Percentiles rank a stretch among this genome's conserved stretches.
These are phyloP conservation scores for Yamadazyma diospyri DNA, from an alignment of 1,139 yeast genomes.

Conservation along the genomic window DNA sequence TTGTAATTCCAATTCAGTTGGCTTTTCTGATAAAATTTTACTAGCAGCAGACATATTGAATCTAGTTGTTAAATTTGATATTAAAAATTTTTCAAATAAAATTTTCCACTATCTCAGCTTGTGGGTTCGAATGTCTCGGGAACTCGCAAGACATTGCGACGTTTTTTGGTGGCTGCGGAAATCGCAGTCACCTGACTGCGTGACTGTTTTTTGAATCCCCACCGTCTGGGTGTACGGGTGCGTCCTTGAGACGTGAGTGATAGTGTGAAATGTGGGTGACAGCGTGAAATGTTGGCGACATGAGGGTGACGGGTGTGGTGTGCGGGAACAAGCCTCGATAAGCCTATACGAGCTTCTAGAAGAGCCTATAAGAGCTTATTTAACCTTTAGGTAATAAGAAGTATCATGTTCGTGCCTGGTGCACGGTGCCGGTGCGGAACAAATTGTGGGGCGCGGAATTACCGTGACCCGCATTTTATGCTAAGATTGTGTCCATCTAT, in stretches of 20 bases:
- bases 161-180: neutral
- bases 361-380: too few relatives aligned
- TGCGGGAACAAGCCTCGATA: too few relatives aligned
- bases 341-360: too few relatives aligned
- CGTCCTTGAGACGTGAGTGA: too few relatives aligned
- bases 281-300: too few relatives aligned
- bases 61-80: conserved; percentile 2
- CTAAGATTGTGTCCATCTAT: conserved; percentile 2
- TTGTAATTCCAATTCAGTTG: conserved; percentile 98
- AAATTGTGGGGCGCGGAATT: neutral
- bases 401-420: too few relatives aligned
- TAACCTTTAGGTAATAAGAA: too few relatives aligned
- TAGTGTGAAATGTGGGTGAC: too few relatives aligned
- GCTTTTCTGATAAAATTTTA: conserved; percentile 89
- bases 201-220: conserved; percentile 1
- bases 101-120: conserved; percentile 2
- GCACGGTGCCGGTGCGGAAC: too few relatives aligned
- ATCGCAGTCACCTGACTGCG: neutral
- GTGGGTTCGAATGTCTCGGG: conserved; percentile 1
- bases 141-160: conserved; percentile 1
- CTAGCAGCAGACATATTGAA: conserved; percentile 86
- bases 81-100: conserved; percentile 4
- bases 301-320: too few relatives aligned
- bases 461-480: too few relatives aligned
- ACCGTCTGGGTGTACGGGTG: too few relatives aligned